phyloP scores from a whole-genome alignment of 495 filamentous ascomycete genomes.

The Neurospora sp. region DNA sequence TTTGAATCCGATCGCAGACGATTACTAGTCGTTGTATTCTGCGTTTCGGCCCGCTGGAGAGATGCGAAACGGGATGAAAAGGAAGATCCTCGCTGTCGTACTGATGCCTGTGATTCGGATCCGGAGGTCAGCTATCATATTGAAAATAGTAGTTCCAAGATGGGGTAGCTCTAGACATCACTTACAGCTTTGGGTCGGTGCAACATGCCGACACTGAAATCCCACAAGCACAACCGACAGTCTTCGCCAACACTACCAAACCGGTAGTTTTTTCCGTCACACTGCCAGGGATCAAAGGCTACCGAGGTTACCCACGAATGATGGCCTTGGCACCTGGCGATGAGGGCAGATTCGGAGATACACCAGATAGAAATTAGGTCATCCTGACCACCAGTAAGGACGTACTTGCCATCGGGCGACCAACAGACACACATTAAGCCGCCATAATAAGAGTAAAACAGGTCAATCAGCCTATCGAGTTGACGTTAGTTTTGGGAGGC shows the following conservation, averaged over 20 bases:
- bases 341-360: conserved; percentile 67
- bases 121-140: conserved; percentile 4
- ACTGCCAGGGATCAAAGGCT: conserved; percentile 92
- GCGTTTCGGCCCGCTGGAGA: conserved; percentile 37
- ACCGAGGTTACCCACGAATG: conserved; percentile 91
- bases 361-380: conserved; percentile 94
- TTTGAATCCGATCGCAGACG: conserved; percentile 58
- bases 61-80: conserved; percentile 44
- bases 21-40: conserved; percentile 39
- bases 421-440: conserved; percentile 88
- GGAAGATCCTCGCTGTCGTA: conserved; percentile 51
- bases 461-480: conserved; percentile 55
- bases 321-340: conserved; percentile 87
- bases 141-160: no score
- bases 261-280: conserved; percentile 86
- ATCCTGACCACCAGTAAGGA: conserved; percentile 91
- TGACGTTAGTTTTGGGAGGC: background rate
- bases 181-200: conserved; percentile 69
- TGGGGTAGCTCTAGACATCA: background rate
- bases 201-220: conserved; percentile 95
- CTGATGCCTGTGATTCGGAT: conserved; percentile 26
- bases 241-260: conserved; percentile 96
- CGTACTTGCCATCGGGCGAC: conserved; percentile 95
- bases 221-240: conserved; percentile 82
- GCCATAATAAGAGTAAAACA: conserved; percentile 88